These are phyloP conservation scores for Nemania bipapillata DNA, from an alignment of 2,329 filamentous ascomycete species.

Conservation along the genomic window DNA sequence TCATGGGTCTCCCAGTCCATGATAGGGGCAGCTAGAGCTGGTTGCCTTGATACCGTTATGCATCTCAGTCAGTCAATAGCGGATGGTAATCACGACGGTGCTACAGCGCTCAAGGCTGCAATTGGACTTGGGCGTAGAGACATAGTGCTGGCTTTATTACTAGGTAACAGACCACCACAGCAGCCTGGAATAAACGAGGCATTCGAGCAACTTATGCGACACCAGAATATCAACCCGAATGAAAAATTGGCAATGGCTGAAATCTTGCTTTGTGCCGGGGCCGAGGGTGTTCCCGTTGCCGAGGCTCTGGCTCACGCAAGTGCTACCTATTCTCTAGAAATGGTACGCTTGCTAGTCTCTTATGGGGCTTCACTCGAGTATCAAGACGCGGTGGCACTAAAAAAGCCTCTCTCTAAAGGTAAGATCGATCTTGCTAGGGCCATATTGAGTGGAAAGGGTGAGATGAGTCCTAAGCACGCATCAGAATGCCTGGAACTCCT, in stretches of 20 bases:
- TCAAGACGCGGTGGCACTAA: constrained; percentile 61
- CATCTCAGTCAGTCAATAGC: constrained; percentile 64
- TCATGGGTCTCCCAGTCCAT: constrained; percentile 61
- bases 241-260: constrained; percentile 65
- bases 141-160: constrained; percentile 65
- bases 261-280: constrained; percentile 68
- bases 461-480: constrained; percentile 58
- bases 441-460: constrained; percentile 59
- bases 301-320: constrained; percentile 62
- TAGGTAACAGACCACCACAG: constrained; percentile 64
- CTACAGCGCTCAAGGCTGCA: constrained; percentile 63
- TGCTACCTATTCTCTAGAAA: constrained; percentile 62
- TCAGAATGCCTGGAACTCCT: constrained; percentile 63
- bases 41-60: constrained; percentile 62
- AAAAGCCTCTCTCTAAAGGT: constrained; percentile 60
- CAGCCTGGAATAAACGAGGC: constrained; percentile 61
- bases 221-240: constrained; percentile 59
- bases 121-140: constrained; percentile 63
- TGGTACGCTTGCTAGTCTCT: constrained; percentile 64
- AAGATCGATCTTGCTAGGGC: constrained; percentile 60
- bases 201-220: constrained; percentile 60
- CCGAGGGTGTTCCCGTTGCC: constrained; percentile 62
- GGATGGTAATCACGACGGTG: constrained; percentile 64
- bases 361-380: constrained; percentile 67
- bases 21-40: constrained; percentile 62